Percentiles rank a stretch among this genome's conserved stretches.
phyloP scores from a whole-genome alignment of 2,329 filamentous ascomycete species.

The Zymoseptoria pseudotritici region DNA sequence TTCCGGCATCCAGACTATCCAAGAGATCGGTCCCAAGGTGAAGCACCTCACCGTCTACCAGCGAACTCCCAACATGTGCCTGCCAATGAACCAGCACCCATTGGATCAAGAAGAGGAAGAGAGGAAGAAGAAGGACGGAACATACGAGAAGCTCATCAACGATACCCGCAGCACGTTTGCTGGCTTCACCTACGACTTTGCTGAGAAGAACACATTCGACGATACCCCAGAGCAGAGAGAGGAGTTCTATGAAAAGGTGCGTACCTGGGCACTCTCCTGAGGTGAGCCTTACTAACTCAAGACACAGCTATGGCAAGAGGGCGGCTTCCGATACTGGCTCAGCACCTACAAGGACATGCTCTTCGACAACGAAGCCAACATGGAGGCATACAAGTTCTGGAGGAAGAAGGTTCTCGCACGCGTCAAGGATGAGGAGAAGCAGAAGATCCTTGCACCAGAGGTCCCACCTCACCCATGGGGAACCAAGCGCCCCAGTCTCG shows the following conservation, averaged over 20 bases:
- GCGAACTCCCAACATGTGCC: slow-evolving; percentile 53
- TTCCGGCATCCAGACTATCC: slow-evolving; percentile 56
- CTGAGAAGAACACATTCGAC: slow-evolving; percentile 40
- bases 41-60: slow-evolving; percentile 45
- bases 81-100: slow-evolving; percentile 50
- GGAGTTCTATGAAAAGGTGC: slow-evolving; percentile 30
- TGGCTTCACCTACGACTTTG: slow-evolving; percentile 53
- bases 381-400: slow-evolving; percentile 33
- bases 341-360: slow-evolving; percentile 33
- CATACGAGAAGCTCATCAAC: slow-evolving; percentile 28
- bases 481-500: slow-evolving; percentile 38
- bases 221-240: slow-evolving; percentile 44
- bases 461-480: slow-evolving; percentile 47
- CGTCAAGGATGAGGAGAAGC: slow-evolving; percentile 43
- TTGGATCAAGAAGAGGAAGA: slow-evolving; percentile 41
- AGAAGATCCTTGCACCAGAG: slow-evolving; percentile 47
- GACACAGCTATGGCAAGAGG: slow-evolving; percentile 21
- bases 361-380: slow-evolving; percentile 33
- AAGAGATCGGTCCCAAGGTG: slow-evolving; percentile 49
- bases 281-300: neutral
- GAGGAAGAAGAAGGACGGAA: slow-evolving; percentile 38
- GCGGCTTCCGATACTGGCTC: slow-evolving; percentile 37
- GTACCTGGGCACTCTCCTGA: no score
- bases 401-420: slow-evolving; percentile 37
- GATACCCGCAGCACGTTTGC: slow-evolving; percentile 36